phyloP scores from a whole-genome alignment of 208 protist genomes.

The Leishmania aethiopica region DNA sequence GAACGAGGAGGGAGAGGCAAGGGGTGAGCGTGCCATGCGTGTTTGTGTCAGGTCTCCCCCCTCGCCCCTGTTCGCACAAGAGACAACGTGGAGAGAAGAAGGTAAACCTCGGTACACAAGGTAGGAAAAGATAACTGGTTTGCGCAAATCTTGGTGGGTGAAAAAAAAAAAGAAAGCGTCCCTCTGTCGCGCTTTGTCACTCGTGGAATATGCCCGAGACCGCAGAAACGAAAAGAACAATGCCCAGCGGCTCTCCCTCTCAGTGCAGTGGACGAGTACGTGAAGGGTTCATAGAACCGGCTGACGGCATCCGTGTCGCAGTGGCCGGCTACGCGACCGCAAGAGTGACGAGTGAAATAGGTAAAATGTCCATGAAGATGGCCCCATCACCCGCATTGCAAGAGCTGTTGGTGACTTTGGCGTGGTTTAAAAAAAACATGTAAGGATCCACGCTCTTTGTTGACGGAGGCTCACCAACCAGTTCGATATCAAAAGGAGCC shows the following conservation, averaged over 20 bases:
- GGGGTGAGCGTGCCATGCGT: background rate
- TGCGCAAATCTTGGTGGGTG: background rate
- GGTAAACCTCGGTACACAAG: background rate
- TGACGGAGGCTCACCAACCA: constrained; percentile 38
- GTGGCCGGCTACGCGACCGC: constrained; percentile 10
- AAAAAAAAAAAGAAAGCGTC: background rate
- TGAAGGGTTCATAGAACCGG: background rate
- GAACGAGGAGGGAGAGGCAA: background rate
- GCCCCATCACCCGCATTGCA: constrained; percentile 30
- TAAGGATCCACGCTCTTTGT: constrained; percentile 33
- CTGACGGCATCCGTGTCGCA: background rate
- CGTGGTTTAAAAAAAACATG: constrained; percentile 67
- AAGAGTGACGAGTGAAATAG: constrained; percentile 29
- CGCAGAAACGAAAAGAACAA: background rate
- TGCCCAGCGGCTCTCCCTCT: background rate
- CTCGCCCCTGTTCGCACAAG: background rate
- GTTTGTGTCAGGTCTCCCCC: background rate
- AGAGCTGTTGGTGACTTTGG: constrained; percentile 45
- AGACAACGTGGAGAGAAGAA: background rate
- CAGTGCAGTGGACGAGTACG: background rate
- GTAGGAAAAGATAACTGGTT: background rate
- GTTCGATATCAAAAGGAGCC: constrained; percentile 40
- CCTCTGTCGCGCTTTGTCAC: background rate
- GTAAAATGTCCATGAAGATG: constrained; percentile 27
- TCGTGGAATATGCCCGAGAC: background rate